Conservation (phyloP, 208 protist genomes). For the Trypanosoma brucei region DNA sequence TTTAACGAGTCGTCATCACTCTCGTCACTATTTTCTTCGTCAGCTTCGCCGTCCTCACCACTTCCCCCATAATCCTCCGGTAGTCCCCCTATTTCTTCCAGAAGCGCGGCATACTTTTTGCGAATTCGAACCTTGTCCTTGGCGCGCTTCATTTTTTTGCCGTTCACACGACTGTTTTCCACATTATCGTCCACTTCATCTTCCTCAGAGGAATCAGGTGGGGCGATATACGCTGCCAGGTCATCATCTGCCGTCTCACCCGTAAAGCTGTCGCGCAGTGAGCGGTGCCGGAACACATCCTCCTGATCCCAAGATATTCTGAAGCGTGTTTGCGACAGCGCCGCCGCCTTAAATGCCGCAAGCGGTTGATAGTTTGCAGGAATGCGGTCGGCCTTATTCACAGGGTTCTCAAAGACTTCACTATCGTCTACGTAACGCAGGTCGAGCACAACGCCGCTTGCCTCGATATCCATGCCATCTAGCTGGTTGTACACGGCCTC, state of each 20-base stretch:
- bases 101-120: conserved; percentile 75
- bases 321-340: conserved; percentile 84
- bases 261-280: conserved; percentile 81
- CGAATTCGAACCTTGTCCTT: conserved; percentile 60
- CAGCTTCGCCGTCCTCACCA: conserved; percentile 11
- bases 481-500: conserved; percentile 91
- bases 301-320: conserved; percentile 92
- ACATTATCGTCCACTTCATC: conserved; percentile 33
- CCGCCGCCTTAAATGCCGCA: conserved; percentile 72
- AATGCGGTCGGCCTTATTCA: conserved; percentile 57
- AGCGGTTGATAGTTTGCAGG: conserved; percentile 80
- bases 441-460: conserved; percentile 93
- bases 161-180: conserved; percentile 4
- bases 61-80: conserved; percentile 31
- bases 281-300: conserved; percentile 77
- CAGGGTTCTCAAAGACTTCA: conserved; percentile 66
- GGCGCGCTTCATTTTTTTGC: conserved; percentile 13
- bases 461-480: conserved; percentile 95
- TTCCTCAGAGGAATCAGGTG: conserved; percentile 69
- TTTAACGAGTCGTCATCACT: conserved; percentile 79
- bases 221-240: conserved; percentile 84
- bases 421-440: conserved; percentile 96
- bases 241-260: conserved; percentile 86
- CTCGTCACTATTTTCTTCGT: conserved; percentile 19
- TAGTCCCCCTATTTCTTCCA: conserved; percentile 78